These are phyloP conservation scores for Pyricularia grisea DNA, from an alignment of 2,329 filamentous ascomycete species.

Conservation along the genomic window DNA sequence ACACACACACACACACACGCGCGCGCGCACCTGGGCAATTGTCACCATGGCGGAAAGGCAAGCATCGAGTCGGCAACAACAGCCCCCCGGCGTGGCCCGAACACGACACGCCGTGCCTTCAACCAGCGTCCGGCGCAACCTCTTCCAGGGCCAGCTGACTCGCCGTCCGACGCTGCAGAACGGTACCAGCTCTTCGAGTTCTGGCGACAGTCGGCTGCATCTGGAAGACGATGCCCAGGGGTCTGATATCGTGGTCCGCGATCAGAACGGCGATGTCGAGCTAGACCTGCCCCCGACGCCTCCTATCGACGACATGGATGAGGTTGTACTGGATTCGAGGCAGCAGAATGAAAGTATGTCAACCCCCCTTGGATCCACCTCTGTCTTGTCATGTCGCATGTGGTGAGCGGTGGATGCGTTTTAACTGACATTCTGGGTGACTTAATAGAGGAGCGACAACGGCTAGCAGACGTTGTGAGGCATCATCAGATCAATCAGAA, in stretches of 20 bases:
- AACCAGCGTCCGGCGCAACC: slow-evolving; percentile 38
- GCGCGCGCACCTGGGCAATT: neutral
- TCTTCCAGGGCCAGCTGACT: slow-evolving; percentile 51
- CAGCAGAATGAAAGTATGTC: slow-evolving; percentile 45
- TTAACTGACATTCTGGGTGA: neutral
- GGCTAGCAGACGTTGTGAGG: slow-evolving; percentile 50
- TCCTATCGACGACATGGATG: slow-evolving; percentile 43
- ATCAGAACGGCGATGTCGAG: slow-evolving; percentile 53
- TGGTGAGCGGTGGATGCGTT: neutral
- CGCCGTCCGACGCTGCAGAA: slow-evolving; percentile 37
- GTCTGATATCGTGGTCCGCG: slow-evolving; percentile 51
- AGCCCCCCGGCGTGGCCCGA: neutral
- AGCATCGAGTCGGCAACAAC: slow-evolving; percentile 1
- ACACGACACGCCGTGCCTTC: slow-evolving; percentile 3
- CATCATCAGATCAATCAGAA: slow-evolving; percentile 48
- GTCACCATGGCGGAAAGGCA: neutral
- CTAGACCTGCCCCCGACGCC: slow-evolving; percentile 47
- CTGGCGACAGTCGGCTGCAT: slow-evolving; percentile 26
- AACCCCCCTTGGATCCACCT: neutral
- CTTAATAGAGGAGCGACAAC: slow-evolving; percentile 45
- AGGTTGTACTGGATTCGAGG: slow-evolving; percentile 46
- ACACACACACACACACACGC: too few species aligned
- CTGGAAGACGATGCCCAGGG: slow-evolving; percentile 36
- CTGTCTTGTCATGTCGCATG: neutral
- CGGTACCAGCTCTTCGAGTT: slow-evolving; percentile 16